Evolutionary conservation across 495 filamentous ascomycete genomes (phyloP).

Genomic region (Xylaria nigripes): DNA sequence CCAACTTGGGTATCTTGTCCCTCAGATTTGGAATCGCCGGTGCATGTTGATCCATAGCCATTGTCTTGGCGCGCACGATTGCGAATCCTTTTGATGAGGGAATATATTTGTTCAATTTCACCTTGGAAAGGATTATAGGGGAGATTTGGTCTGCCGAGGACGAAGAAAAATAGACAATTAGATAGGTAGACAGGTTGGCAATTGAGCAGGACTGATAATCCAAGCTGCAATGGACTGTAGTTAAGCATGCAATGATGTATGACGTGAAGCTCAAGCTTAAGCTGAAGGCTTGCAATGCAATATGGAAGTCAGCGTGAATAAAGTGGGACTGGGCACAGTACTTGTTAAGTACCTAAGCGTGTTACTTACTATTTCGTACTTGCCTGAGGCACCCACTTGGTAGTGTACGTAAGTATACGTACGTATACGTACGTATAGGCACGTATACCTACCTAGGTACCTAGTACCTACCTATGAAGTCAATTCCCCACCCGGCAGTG

Average conservation of each 20-base stretch:
- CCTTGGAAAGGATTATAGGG: not conserved
- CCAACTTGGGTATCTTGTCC: conserved; percentile 58
- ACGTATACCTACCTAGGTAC: too few relatives aligned
- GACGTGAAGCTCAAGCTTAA: not conserved
- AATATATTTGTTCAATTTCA: not conserved
- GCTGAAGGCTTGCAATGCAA: too few relatives aligned
- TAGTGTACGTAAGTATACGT: too few relatives aligned
- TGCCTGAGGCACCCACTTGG: too few relatives aligned
- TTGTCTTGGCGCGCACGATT: not conserved
- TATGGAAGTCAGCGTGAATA: too few relatives aligned
- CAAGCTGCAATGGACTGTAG: not conserved
- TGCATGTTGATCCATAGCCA: conserved; percentile 23
- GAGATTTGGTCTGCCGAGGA: not conserved
- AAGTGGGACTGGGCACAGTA: too few relatives aligned
- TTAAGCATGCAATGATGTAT: not conserved
- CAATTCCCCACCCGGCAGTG: too few relatives aligned
- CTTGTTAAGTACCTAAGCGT: too few relatives aligned
- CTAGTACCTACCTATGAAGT: not conserved
- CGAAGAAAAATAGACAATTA: not conserved
- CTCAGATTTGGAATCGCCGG: conserved; percentile 48
- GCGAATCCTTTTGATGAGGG: not conserved
- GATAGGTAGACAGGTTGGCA: not conserved
- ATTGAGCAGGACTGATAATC: not conserved
- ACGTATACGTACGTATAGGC: too few relatives aligned
- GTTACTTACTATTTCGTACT: too few relatives aligned